Percentiles rank a stretch among this genome's conserved stretches.
Conservation (phyloP, 257 asterid species). For the Agastache rugosa region DNA sequence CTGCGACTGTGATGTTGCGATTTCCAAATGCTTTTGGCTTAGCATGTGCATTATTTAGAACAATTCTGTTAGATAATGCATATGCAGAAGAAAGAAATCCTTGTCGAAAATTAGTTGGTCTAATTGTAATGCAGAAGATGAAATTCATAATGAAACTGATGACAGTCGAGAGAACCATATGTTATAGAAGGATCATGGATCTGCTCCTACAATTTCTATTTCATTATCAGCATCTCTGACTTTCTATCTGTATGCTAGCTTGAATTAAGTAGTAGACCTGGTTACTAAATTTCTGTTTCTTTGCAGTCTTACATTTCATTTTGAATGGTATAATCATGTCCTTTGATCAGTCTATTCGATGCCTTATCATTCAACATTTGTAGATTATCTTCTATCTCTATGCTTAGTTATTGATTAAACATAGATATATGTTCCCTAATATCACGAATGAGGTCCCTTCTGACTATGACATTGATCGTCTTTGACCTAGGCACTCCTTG, state of each 20-base stretch:
- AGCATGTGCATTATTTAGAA: neutral
- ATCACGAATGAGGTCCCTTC: slow-evolving; percentile 8
- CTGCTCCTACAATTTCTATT: neutral
- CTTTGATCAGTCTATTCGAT: slow-evolving; percentile 16
- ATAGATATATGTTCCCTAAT: neutral
- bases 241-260: neutral
- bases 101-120: neutral
- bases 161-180: neutral
- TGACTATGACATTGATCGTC: neutral
- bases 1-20: neutral
- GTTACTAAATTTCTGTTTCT: neutral
- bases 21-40: neutral
- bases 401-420: neutral
- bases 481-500: neutral
- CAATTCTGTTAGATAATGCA: neutral
- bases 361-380: slow-evolving; percentile 14
- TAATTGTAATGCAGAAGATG: slow-evolving; percentile 11
- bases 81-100: neutral
- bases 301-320: slow-evolving; percentile 1
- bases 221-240: neutral
- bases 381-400: slow-evolving; percentile 60
- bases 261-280: neutral
- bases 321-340: neutral
- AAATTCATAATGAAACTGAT: neutral
- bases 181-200: neutral